Percentiles rank a stretch among this genome's conserved stretches.
Evolutionary conservation across 805 yeast species (phyloP).

Genomic region (Saccharomycopsis sp.): DNA sequence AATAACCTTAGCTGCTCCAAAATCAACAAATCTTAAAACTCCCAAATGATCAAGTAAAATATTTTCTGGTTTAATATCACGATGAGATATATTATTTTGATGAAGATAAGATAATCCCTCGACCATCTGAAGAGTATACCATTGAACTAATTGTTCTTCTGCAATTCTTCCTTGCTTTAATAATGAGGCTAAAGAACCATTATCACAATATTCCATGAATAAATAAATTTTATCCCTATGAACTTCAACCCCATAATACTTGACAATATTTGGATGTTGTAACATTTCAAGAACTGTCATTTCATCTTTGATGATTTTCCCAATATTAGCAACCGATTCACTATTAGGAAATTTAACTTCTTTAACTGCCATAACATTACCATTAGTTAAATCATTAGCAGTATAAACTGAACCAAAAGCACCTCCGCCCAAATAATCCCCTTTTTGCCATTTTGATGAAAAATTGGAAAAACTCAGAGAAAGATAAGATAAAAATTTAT

Average conservation of each 20-base stretch:
- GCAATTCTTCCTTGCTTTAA: slow-evolving; percentile 90
- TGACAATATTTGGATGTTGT: slow-evolving; percentile 93
- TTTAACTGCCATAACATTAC: slow-evolving; percentile 94
- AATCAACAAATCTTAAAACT: slow-evolving; percentile 72
- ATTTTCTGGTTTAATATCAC: slow-evolving; percentile 95
- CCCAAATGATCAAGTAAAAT: slow-evolving; percentile 23
- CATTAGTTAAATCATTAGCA: slow-evolving; percentile 86
- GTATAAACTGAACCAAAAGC: slow-evolving; percentile 91
- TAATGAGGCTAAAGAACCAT: slow-evolving; percentile 82
- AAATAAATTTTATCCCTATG: slow-evolving; percentile 91
- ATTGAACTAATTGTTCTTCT: slow-evolving; percentile 86
- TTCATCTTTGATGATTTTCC: slow-evolving; percentile 87
- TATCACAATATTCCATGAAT: slow-evolving; percentile 96
- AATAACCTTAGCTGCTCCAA: slow-evolving; percentile 88
- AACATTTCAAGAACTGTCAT: slow-evolving; percentile 94
- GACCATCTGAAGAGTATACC: slow-evolving; percentile 82
- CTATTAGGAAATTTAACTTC: slow-evolving; percentile 87
- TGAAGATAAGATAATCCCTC: slow-evolving; percentile 94
- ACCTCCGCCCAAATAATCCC: slow-evolving; percentile 88
- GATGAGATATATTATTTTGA: slow-evolving; percentile 89
- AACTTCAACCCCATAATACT: slow-evolving; percentile 94
- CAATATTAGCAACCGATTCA: slow-evolving; percentile 72
- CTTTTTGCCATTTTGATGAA: slow-evolving; percentile 96
- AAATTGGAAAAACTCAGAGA: slow-evolving; percentile 86
- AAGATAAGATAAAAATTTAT: slow-evolving; percentile 73